These are phyloP conservation scores for Metschnikowia drakensbergensis DNA, from an alignment of 805 yeast species.

Conservation along the genomic window DNA sequence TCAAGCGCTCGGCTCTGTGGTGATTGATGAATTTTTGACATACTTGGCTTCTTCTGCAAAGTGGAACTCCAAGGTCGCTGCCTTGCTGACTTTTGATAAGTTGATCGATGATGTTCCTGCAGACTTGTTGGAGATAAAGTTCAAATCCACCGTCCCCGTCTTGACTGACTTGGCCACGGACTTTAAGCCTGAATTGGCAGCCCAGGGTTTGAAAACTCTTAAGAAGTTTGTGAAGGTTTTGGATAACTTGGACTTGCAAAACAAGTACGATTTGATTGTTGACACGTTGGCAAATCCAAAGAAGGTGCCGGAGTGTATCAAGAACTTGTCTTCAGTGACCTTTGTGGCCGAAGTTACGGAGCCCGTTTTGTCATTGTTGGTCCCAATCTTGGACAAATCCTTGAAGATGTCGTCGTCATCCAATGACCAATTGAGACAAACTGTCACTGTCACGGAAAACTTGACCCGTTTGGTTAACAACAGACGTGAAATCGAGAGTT, in stretches of 20 bases:
- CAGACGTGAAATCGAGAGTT: slow-evolving; percentile 84
- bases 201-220: slow-evolving; percentile 72
- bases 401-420: slow-evolving; percentile 82
- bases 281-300: slow-evolving; percentile 88
- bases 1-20: slow-evolving; percentile 72
- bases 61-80: slow-evolving; percentile 87
- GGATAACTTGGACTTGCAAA: slow-evolving; percentile 88
- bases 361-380: slow-evolving; percentile 85
- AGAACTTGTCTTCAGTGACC: slow-evolving; percentile 86
- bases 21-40: slow-evolving; percentile 55
- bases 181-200: slow-evolving; percentile 92
- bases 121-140: slow-evolving; percentile 79
- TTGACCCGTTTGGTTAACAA: slow-evolving; percentile 92
- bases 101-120: slow-evolving; percentile 76
- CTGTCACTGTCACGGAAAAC: slow-evolving; percentile 93
- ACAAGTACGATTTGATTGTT: slow-evolving; percentile 77
- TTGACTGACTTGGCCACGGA: slow-evolving; percentile 89
- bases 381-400: slow-evolving; percentile 89
- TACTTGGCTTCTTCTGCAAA: slow-evolving; percentile 82
- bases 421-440: slow-evolving; percentile 94
- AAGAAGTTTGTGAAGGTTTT: slow-evolving; percentile 70
- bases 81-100: slow-evolving; percentile 68
- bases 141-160: slow-evolving; percentile 75
- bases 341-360: slow-evolving; percentile 98
- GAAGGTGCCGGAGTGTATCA: slow-evolving; percentile 85